Conservation (phyloP, 228 moss, liverwort and hornwort genomes). For the Sphagnum magellanicum region DNA sequence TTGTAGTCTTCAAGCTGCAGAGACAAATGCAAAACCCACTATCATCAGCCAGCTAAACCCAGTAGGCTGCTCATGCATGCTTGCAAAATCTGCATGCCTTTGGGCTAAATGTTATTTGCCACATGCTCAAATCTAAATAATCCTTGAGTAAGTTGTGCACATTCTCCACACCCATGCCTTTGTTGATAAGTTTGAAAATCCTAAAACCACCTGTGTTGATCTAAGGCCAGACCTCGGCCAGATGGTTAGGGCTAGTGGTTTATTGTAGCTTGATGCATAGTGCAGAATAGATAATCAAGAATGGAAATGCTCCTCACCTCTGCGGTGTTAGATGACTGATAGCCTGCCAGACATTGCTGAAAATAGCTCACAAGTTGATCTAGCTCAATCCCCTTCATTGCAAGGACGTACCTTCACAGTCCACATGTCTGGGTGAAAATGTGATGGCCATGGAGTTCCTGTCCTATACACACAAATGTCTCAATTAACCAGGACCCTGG, state of each 20-base stretch:
- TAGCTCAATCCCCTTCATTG: slow-evolving; percentile 81
- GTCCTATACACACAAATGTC: too few species aligned
- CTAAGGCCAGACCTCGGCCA: too few species aligned
- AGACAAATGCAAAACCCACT: not conserved
- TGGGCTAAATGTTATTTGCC: not conserved
- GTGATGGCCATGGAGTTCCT: too few species aligned
- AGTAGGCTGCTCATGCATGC: too few species aligned
- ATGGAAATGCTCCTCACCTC: slow-evolving; percentile 25
- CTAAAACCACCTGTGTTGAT: not conserved
- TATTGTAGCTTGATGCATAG: not conserved
- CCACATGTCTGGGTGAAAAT: too few species aligned
- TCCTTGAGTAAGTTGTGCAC: not conserved
- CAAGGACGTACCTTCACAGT: slow-evolving; percentile 79
- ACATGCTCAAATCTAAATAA: not conserved
- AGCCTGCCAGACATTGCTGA: slow-evolving; percentile 64
- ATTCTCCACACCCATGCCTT: not conserved
- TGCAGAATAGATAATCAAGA: not conserved
- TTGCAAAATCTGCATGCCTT: too few species aligned
- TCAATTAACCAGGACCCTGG: too few species aligned
- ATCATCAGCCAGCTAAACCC: not conserved
- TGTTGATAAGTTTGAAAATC: not conserved
- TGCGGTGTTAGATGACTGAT: slow-evolving; percentile 51
- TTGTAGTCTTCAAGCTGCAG: slow-evolving; percentile 77
- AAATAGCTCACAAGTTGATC: slow-evolving; percentile 69
- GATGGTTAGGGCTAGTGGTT: too few species aligned